Evolutionary conservation across 306 rosid species (phyloP).

Genomic region (Inga leiocalycina): DNA sequence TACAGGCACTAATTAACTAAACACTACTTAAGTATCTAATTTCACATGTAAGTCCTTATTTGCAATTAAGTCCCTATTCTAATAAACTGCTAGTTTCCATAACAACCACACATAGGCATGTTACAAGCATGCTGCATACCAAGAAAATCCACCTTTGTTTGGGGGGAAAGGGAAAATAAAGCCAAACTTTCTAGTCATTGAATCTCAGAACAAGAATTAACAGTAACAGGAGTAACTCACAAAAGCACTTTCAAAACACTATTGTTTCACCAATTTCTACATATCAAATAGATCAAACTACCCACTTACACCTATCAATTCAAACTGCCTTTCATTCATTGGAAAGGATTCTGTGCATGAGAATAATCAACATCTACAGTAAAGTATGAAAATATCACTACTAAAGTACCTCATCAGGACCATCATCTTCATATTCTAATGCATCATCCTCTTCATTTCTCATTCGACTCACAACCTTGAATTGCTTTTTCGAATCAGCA

Average conservation of each 20-base stretch:
- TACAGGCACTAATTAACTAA: too few species aligned
- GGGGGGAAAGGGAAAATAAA: not conserved
- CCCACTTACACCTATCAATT: not conserved
- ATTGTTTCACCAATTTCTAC: not conserved
- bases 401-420: slow-evolving; percentile 47
- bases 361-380: not conserved
- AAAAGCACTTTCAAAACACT: not conserved
- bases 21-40: too few species aligned
- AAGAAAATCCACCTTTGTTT: not conserved
- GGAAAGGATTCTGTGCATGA: not conserved
- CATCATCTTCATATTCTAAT: slow-evolving; percentile 24
- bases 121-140: not conserved
- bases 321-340: not conserved
- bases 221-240: not conserved
- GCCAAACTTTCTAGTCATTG: not conserved
- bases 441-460: slow-evolving; percentile 45
- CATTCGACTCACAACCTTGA: slow-evolving; percentile 49
- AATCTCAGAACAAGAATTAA: not conserved
- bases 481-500: slow-evolving; percentile 47
- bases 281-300: not conserved
- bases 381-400: not conserved
- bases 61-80: too few species aligned
- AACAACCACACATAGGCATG: too few species aligned
- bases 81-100: too few species aligned
- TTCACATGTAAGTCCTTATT: too few species aligned